Evolutionary conservation across 78 protist species (phyloP), one percentile per base, ranked within the genome.

Genomic region (Paratrimastix pyriformis): DNA sequence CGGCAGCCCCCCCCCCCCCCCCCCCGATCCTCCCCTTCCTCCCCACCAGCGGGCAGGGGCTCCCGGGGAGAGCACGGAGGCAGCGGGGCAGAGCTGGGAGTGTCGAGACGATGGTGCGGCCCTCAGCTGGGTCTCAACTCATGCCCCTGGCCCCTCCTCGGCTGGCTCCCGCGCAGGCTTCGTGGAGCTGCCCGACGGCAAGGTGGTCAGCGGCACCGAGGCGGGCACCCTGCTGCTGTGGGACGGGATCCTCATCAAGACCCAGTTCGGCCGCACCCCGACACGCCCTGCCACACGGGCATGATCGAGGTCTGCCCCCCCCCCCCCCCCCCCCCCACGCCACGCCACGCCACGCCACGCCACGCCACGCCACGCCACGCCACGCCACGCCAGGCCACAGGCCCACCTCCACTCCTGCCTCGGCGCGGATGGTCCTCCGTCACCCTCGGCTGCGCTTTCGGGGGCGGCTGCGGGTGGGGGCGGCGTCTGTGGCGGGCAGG

Each of bases 211-310:
- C 15, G 95, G 95, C 29, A 33, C 91, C 0, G 92, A 88, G 65
- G 26, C 46, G 26, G 95, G 95, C n/a, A 40, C 43, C 40, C 62
- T 91, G 33, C 77, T 91, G 45, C 65, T 87, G 64, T 91, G 95
- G 95, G 91, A 91, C 15, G 95, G 79, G 32, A 74, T 65, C 42
- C 65, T 83, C 8, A 55, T 87, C 80, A 74, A 85, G 74, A 59
- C 43, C 30, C 83, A 81, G 75, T 40, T 87, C 26, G 32, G 11
- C 21, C 50, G 6, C 24, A 2, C 35, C 74, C 45, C 15, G 76
- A 57, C 46, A 38, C 0, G 26, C 35, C 52, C 33, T 83, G 88
- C 72, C 88, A 86, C 60, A 11, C 40, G 18, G 93, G 90, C 8
- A 1, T 32, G 26, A 38, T 86, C 62, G 86, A 81, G 59, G 75